phyloP scores from a whole-genome alignment of 176 grass and related monocot genomes.

The Oryza longistaminata region DNA sequence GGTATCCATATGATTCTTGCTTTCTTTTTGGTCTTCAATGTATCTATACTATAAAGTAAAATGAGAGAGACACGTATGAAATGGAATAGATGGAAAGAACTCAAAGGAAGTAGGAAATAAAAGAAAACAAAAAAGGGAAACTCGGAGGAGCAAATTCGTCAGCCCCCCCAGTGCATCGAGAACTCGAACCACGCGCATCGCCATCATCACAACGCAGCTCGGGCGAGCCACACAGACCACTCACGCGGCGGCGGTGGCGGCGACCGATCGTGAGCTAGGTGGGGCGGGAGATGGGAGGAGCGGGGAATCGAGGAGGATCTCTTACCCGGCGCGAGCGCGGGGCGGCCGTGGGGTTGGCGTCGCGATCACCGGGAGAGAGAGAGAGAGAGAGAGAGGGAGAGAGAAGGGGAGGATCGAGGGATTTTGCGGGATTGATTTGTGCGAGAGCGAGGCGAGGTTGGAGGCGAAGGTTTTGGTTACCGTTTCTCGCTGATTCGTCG shows the following conservation, averaged over 20 bases:
- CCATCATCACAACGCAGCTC: too few species aligned
- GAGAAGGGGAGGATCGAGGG: too few species aligned
- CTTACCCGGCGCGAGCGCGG: not conserved
- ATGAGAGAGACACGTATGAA: not conserved
- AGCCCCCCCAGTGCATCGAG: too few species aligned
- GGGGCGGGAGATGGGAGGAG: not conserved
- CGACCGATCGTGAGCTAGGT: too few species aligned
- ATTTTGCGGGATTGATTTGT: not conserved
- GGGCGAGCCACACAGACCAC: too few species aligned
- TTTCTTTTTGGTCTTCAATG: not conserved
- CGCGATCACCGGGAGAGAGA: not conserved
- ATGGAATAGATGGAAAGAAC: too few species aligned
- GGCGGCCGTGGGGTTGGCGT: too few species aligned
- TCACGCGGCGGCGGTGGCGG: too few species aligned
- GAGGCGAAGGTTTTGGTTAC: not conserved
- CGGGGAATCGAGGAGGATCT: not conserved
- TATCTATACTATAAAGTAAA: too few species aligned
- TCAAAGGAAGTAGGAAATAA: not conserved
- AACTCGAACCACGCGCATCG: too few species aligned
- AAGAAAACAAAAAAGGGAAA: not conserved
- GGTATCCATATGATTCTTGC: slow-evolving; percentile 20
- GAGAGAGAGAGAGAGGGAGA: too few species aligned
- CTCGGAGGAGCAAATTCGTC: too few species aligned
- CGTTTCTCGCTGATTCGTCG: not conserved
- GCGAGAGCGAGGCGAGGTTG: not conserved